Conservation (phyloP, 768 basidiomycete genomes). For the Suillus alpinus region DNA sequence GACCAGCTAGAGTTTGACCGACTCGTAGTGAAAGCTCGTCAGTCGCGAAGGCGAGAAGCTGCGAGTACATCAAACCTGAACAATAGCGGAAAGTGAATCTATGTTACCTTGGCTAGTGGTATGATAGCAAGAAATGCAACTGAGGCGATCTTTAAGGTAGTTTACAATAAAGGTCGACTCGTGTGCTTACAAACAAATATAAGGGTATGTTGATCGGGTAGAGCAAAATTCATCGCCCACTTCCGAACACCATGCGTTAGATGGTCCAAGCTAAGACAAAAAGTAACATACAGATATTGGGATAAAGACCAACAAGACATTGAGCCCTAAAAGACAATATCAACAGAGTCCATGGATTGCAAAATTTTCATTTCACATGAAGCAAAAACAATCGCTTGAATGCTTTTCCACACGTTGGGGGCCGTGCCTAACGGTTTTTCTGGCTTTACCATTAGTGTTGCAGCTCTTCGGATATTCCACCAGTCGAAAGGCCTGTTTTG, state of each 20-base stretch:
- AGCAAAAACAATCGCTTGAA: slow-evolving; percentile 50
- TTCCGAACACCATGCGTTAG: slow-evolving; percentile 23
- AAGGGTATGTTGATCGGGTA: slow-evolving; percentile 53
- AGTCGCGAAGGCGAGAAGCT: slow-evolving; percentile 82
- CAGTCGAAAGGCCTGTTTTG: neutral
- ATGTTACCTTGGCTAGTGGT: slow-evolving; percentile 70
- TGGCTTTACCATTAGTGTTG: slow-evolving; percentile 34
- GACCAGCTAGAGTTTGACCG: slow-evolving; percentile 79
- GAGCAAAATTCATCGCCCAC: slow-evolving; percentile 72
- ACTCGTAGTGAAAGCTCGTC: slow-evolving; percentile 84
- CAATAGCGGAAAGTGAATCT: neutral
- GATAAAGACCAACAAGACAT: slow-evolving; percentile 66
- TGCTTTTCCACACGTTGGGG: slow-evolving; percentile 44
- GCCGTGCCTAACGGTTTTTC: slow-evolving; percentile 34
- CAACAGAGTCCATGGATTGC: neutral
- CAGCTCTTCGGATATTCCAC: slow-evolving; percentile 13
- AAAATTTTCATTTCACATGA: slow-evolving; percentile 46
- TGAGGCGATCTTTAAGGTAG: slow-evolving; percentile 22
- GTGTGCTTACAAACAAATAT: slow-evolving; percentile 66
- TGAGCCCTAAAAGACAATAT: slow-evolving; percentile 49
- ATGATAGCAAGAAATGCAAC: slow-evolving; percentile 84
- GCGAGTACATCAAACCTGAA: neutral
- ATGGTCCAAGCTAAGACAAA: slow-evolving; percentile 1
- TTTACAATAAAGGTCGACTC: neutral
- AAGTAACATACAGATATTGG: slow-evolving; percentile 55